Evolutionary conservation across 768 basidiomycete species (phyloP).

Genomic region (Macrolepiota dolichaula): DNA sequence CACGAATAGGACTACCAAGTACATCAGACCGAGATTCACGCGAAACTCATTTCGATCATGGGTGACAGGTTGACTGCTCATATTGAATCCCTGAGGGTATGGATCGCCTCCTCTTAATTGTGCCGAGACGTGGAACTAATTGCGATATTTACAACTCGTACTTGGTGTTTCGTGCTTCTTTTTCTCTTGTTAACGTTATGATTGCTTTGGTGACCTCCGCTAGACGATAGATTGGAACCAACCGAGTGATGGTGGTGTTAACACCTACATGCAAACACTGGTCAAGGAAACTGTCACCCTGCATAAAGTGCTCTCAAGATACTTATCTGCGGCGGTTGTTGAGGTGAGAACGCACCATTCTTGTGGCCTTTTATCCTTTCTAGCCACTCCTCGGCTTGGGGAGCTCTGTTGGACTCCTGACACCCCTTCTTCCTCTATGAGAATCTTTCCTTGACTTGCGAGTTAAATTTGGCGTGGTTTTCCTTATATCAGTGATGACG

Average conservation of each 20-base stretch:
- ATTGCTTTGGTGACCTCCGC: not conserved
- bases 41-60: slow-evolving; percentile 98
- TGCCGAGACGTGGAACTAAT: slow-evolving; percentile 4
- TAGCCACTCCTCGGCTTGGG: not conserved
- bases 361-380: slow-evolving; percentile 13
- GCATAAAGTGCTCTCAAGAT: slow-evolving; percentile 93
- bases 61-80: slow-evolving; percentile 88
- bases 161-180: slow-evolving; percentile 1
- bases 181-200: not conserved
- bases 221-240: slow-evolving; percentile 80
- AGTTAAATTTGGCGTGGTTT: slow-evolving; percentile 9
- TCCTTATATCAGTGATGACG: slow-evolving; percentile 3
- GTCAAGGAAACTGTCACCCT: slow-evolving; percentile 94
- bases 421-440: slow-evolving; percentile 1
- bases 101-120: slow-evolving; percentile 2
- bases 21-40: slow-evolving; percentile 98
- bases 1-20: slow-evolving; percentile 87
- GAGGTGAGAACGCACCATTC: slow-evolving; percentile 54
- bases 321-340: slow-evolving; percentile 73
- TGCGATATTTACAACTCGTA: not conserved
- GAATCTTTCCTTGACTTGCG: slow-evolving; percentile 5
- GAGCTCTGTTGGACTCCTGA: not conserved
- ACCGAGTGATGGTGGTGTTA: slow-evolving; percentile 57
- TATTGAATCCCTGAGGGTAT: slow-evolving; percentile 76
- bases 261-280: slow-evolving; percentile 90